A percentile compares a stretch with the other conserved stretches of the same genome.
phyloP scores from a whole-genome alignment of 768 basidiomycete species.

The Panaeolus cyanescens region DNA sequence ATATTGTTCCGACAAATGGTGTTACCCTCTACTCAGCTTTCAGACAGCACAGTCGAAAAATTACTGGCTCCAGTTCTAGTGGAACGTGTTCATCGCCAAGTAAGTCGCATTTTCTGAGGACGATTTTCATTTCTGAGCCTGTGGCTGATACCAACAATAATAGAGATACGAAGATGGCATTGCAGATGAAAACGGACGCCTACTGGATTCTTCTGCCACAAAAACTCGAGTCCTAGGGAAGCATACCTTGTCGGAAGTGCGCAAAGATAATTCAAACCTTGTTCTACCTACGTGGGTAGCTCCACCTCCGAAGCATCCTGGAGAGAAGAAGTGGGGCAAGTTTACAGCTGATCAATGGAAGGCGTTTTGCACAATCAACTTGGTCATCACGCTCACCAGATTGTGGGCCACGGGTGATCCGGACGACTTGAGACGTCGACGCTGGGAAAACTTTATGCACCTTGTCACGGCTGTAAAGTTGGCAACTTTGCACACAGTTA shows the following conservation, averaged over 20 bases:
- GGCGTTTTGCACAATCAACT: conserved; percentile 26
- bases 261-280: conserved; percentile 14
- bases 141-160: no score
- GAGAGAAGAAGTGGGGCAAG: conserved; percentile 18
- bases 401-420: conserved; percentile 27
- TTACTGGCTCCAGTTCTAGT: neutral
- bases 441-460: conserved; percentile 29
- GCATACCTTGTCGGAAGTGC: conserved; percentile 14
- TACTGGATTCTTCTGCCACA: neutral
- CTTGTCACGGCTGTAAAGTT: conserved; percentile 32
- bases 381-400: conserved; percentile 31
- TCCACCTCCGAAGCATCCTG: conserved; percentile 14
- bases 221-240: conserved; percentile 9
- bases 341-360: conserved; percentile 35
- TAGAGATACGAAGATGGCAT: neutral
- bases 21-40: neutral
- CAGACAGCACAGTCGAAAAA: neutral
- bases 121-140: no score
- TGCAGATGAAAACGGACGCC: neutral
- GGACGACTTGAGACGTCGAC: conserved; percentile 7
- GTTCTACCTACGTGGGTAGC: conserved; percentile 21
- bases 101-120: no score
- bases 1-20: neutral
- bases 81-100: no score
- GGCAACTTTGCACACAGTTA: conserved; percentile 21